Evolutionary conservation across 352 stramenopile species (phyloP).

Genomic region (Globisporangium recalcitrans): DNA sequence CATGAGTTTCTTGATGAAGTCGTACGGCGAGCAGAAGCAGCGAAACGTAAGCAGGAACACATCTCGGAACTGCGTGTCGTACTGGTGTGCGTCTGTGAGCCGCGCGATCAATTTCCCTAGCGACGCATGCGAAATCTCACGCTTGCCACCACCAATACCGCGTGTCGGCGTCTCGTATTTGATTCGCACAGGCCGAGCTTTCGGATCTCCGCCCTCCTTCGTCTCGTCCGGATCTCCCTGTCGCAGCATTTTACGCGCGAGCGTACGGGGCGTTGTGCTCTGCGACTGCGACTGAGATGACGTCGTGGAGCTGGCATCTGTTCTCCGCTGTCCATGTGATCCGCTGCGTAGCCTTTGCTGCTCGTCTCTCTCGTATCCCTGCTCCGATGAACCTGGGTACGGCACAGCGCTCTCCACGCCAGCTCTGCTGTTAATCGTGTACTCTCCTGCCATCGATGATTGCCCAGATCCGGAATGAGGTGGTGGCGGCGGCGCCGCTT

Average conservation of each 20-base stretch:
- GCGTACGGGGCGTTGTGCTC: conserved; percentile 17
- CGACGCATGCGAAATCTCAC: conserved; percentile 84
- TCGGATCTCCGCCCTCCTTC: conserved; percentile 15
- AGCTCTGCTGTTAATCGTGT: conserved; percentile 6
- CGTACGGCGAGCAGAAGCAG: conserved; percentile 77
- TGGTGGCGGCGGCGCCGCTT: conserved; percentile 1
- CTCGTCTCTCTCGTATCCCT: background rate
- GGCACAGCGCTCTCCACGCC: background rate
- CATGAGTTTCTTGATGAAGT: conserved; percentile 86
- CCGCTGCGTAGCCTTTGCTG: conserved; percentile 7
- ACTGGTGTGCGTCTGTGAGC: conserved; percentile 81
- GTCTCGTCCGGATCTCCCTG: conserved; percentile 6
- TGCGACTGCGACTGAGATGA: conserved; percentile 4
- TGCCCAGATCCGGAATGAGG: background rate
- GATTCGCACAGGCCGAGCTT: conserved; percentile 55
- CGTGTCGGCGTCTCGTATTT: conserved; percentile 65
- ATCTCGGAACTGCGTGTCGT: conserved; percentile 83
- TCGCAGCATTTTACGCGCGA: conserved; percentile 19
- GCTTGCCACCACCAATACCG: conserved; percentile 50
- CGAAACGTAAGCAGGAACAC: conserved; percentile 81
- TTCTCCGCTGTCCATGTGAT: conserved; percentile 5
- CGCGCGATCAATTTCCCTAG: conserved; percentile 79
- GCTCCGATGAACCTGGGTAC: background rate
- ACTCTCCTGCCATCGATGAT: background rate
- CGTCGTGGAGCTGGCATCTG: background rate